These are phyloP conservation scores for Teratosphaeria viscida DNA, from an alignment of 2,329 filamentous ascomycete genomes.

Conservation along the genomic window DNA sequence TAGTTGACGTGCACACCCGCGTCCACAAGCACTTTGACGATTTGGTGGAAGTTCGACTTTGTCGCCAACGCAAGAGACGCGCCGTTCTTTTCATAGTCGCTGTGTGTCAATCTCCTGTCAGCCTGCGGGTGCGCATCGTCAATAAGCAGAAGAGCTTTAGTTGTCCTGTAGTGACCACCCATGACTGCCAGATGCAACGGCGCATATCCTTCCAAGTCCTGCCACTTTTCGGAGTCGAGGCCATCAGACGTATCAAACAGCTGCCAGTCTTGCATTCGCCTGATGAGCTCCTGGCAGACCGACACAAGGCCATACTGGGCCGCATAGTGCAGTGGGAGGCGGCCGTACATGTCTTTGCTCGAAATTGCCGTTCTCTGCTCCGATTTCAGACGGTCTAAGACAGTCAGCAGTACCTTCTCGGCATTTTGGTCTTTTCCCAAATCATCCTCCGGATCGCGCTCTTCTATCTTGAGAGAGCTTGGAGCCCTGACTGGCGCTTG, in stretches of 20 bases:
- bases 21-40: constrained; percentile 78
- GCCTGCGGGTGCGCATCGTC: constrained; percentile 25
- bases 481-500: constrained; percentile 55
- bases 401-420: constrained; percentile 53
- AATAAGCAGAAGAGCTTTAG: constrained; percentile 65
- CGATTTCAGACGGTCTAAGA: constrained; percentile 58
- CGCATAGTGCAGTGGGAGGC: constrained; percentile 82
- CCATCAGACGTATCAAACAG: constrained; percentile 76
- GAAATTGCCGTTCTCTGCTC: constrained; percentile 59
- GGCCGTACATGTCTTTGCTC: constrained; percentile 66
- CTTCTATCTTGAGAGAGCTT: constrained; percentile 53
- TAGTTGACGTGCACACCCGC: constrained; percentile 90
- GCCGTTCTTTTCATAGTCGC: constrained; percentile 68
- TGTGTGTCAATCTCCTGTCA: constrained; percentile 42
- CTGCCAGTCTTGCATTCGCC: constrained; percentile 78
- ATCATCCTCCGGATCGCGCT: constrained; percentile 48
- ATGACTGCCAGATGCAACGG: constrained; percentile 88
- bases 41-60: constrained; percentile 73
- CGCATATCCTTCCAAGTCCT: constrained; percentile 83
- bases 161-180: constrained; percentile 79
- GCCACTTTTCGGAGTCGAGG: constrained; percentile 81
- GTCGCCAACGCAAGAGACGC: constrained; percentile 80
- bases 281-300: constrained; percentile 80
- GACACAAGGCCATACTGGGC: constrained; percentile 89
- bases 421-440: constrained; percentile 61